These are phyloP conservation scores for Penicillium chermesinum DNA, from an alignment of 495 filamentous ascomycete species.

Conservation along the genomic window DNA sequence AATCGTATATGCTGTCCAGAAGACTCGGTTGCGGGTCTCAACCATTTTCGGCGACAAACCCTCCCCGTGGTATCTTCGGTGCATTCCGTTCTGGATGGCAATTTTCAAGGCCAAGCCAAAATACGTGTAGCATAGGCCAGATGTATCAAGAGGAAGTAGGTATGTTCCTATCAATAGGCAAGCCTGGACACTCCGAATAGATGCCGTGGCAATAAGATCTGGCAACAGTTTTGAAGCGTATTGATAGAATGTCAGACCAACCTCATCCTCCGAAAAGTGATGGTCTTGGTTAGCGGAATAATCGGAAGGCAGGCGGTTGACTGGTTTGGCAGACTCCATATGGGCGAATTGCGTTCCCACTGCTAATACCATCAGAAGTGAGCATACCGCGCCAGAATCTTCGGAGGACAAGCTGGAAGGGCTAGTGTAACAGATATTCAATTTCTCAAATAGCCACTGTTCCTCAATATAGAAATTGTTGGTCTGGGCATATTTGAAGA, in stretches of 20 bases:
- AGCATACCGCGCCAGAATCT: constrained; percentile 42
- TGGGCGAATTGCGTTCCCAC: constrained; percentile 53
- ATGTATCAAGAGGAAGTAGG: constrained; percentile 45
- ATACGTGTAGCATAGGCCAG: constrained; percentile 48
- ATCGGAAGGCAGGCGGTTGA: constrained; percentile 32
- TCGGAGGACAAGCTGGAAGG: constrained; percentile 38
- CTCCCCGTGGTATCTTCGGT: constrained; percentile 44
- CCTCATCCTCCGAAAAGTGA: constrained; percentile 47
- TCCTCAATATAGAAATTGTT: constrained; percentile 50
- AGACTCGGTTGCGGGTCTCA: constrained; percentile 46
- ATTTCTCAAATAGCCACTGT: constrained; percentile 42
- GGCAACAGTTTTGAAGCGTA: constrained; percentile 46
- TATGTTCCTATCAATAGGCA: constrained; percentile 48
- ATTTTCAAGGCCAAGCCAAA: constrained; percentile 47
- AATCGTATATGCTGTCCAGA: constrained; percentile 49
- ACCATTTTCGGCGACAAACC: constrained; percentile 38
- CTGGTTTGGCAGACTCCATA: constrained; percentile 42
- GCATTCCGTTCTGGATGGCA: constrained; percentile 53
- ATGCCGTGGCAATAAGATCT: constrained; percentile 50
- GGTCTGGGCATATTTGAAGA: constrained; percentile 51
- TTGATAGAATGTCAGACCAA: constrained; percentile 50
- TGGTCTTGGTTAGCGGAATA: constrained; percentile 33
- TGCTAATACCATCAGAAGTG: constrained; percentile 47
- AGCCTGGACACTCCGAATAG: constrained; percentile 48
- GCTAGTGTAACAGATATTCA: constrained; percentile 42